A percentile compares a stretch with the other conserved stretches of the same genome.
Evolutionary conservation across 257 asterid genomes (phyloP).

Genomic region (Solanum clarkiae): DNA sequence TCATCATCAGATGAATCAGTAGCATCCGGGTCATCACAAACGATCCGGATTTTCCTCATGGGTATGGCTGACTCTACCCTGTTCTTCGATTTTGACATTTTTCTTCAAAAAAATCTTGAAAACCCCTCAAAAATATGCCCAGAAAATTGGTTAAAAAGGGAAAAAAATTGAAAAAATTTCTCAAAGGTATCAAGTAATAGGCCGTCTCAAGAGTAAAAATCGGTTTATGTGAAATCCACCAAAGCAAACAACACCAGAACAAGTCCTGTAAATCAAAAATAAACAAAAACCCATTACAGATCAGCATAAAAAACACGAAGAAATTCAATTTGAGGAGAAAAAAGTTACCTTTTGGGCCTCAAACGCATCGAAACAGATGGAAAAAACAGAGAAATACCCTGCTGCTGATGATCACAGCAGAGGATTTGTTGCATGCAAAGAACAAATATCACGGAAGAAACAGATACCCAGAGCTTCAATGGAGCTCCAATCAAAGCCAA

Average conservation of each 20-base stretch:
- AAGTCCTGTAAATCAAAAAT: constrained; percentile 52
- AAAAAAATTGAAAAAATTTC: not conserved
- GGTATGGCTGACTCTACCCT: constrained; percentile 9
- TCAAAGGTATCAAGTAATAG: not conserved
- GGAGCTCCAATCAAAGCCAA: constrained; percentile 48
- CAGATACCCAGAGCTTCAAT: constrained; percentile 26
- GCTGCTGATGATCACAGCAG: constrained; percentile 71
- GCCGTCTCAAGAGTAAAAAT: constrained; percentile 61
- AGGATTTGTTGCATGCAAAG: constrained; percentile 30
- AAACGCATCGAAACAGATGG: constrained; percentile 79
- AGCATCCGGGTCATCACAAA: constrained; percentile 73
- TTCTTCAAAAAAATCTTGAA: not conserved
- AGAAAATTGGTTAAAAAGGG: not conserved
- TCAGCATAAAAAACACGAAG: constrained; percentile 11
- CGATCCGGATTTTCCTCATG: constrained; percentile 40
- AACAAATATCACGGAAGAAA: constrained; percentile 11
- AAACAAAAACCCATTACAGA: constrained; percentile 8
- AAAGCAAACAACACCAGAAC: constrained; percentile 87
- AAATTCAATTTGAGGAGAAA: not conserved
- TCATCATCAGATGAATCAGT: constrained; percentile 88
- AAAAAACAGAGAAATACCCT: constrained; percentile 9
- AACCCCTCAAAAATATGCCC: constrained; percentile 32
- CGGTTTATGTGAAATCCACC: constrained; percentile 91
- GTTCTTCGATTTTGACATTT: not conserved
- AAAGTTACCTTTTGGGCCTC: constrained; percentile 80